Base-by-base conservation (phyloP, 139 green algal species). In the Chlorokybus atmophyticus region DNA sequence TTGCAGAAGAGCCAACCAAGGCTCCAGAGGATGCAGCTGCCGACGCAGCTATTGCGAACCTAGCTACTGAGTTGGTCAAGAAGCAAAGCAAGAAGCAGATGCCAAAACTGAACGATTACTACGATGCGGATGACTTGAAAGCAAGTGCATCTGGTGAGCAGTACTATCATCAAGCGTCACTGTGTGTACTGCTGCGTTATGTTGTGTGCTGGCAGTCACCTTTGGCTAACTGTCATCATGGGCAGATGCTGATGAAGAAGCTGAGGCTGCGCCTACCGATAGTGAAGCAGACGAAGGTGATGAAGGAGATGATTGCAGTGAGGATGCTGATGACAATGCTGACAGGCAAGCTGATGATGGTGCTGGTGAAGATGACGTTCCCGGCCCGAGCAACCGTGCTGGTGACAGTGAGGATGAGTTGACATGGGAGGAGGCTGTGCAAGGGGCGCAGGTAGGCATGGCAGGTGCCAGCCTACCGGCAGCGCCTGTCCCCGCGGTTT, bases 1-100 rank as follows among this genome's bases (percentile, higher is more conserved):
- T 32, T 8, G 40, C 25, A 5, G 50, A 42, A 26, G 40, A 39
- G 3, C 0, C 21, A 1, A n/a, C 1, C 17, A 50, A 52, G 29
- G 68, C 52, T 0, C 56, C 29, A 5, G 35, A 52, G 26, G 52
- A 14, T 1, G 60, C 7, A n/a, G 32, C 21, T 59, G 51, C 28
- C 58, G 1, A 19, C 44, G 6, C 31, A 63, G 38, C 8, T 17
- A n/a, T n/a, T n/a, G n/a, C n/a, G n/a, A n/a, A n/a, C n/a, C n/a
- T n/a, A n/a, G n/a, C n/a, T n/a, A n/a, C n/a, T n/a, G n/a, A n/a
- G n/a, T n/a, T n/a, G n/a, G n/a, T n/a, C n/a, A n/a, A n/a, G n/a
- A 52, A 52, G 42, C 42, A 27, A 6, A 21, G 10, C n/a, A 21
- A 7, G 42, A 4, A 5, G 7, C 7, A n/a, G 8, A 52, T 52